Percentiles rank a stretch among this genome's conserved stretches.
These are phyloP conservation scores for Erodium trifolium DNA, from an alignment of 441 rosid genomes.

Conservation along the genomic window DNA sequence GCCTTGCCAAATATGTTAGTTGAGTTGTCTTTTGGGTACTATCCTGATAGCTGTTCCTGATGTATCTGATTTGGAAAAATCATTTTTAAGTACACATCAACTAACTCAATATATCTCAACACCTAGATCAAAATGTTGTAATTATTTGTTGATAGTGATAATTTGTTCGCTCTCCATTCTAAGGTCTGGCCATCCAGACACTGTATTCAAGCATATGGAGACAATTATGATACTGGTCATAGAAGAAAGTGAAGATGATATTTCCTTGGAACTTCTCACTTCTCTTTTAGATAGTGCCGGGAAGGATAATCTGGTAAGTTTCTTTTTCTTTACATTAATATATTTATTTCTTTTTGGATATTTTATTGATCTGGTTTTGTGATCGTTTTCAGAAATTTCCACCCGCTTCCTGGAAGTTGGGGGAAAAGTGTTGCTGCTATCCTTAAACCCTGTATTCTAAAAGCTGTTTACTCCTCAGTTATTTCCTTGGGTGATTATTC, in stretches of 20 bases:
- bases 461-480: not conserved
- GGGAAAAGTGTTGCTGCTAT: not conserved
- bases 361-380: not conserved
- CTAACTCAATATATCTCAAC: not conserved
- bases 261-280: not conserved
- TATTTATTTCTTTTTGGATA: not conserved
- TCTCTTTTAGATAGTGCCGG: not conserved
- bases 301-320: not conserved
- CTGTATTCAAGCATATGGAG: constrained; percentile 3
- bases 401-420: not conserved
- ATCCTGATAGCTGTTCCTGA: not conserved
- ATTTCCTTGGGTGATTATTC: constrained; percentile 5
- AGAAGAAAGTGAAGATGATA: not conserved
- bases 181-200: constrained; percentile 1
- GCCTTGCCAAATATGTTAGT: constrained; percentile 13
- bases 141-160: not conserved
- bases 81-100: not conserved
- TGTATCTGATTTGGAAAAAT: not conserved
- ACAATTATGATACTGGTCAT: not conserved
- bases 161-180: not conserved
- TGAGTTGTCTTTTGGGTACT: not conserved
- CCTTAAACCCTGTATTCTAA: constrained; percentile 2
- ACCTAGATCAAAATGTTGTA: not conserved
- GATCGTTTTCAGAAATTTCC: not conserved
- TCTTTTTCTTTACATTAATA: not conserved